Base-by-base conservation (phyloP, 1,139 yeast genomes). In the Candida sp. region DNA sequence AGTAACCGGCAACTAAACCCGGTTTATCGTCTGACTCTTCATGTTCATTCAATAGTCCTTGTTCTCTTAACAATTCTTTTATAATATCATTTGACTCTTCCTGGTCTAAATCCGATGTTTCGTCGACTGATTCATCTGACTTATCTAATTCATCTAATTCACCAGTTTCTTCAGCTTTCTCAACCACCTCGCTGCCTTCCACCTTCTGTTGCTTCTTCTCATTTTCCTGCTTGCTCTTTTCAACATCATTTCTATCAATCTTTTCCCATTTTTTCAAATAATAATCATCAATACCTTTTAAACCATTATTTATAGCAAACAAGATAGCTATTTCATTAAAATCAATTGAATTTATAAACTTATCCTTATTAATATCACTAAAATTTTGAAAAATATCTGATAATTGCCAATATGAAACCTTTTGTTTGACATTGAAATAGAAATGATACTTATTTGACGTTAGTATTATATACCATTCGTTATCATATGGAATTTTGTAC, bases 401-500 rank as follows among this genome's bases (percentile, higher is more conserved):
- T 35, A 68, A 49, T 51, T 68, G 73, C 75, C 75, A 70, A 42
- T 55, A 65, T 4, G 72, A 59, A 21, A 42, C 33, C 23, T 49
- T 49, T 15, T 53, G 46, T 1, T 27, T 36, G 9, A 46, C 41
- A 48, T 67, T 59, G 47, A 56, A 68, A 52, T 68, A 70, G 45
- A 68, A 70, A 48, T 70, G 75, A 21, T 45, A 38, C 0, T 59
- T 61, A 2, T 49, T 50, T 23, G 59, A 49, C 2, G 70, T 64
- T 15, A 69, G 43, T n/a, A 68, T 57, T 9, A 70, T 48, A 37
- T 57, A 54, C 74, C 73, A 70, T 22, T 49, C 42, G 8, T 52
- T 45, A 27, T 49, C 39, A 36, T 50, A 56, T 21, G 62, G 61
- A 4, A 63, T 49, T 5, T 45, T 46, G 43, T 60, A 57, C 39